phyloP scores from a whole-genome alignment of 73 alveolate species.

The Tetrahymena thermophila region DNA sequence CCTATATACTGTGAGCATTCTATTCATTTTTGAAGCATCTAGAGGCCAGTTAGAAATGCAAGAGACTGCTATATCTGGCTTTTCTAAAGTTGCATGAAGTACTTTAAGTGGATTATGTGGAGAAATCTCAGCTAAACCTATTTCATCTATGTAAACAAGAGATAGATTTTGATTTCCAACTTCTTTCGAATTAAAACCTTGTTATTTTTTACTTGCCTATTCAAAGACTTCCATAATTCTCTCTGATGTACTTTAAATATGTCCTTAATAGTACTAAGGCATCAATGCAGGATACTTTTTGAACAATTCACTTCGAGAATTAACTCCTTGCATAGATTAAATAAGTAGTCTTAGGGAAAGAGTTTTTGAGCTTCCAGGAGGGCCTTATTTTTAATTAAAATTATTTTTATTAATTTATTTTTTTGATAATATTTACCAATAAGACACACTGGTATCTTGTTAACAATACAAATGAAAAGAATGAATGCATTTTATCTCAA shows the following conservation, averaged over 20 bases:
- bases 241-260: constrained; percentile 58
- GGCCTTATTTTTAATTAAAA: background rate
- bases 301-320: constrained; percentile 36
- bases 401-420: background rate
- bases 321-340: constrained; percentile 57
- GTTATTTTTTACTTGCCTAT: constrained; percentile 37
- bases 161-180: constrained; percentile 22
- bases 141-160: constrained; percentile 52
- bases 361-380: constrained; percentile 77
- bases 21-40: constrained; percentile 62
- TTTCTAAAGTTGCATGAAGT: constrained; percentile 47
- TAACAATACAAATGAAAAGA: constrained; percentile 50
- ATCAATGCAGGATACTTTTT: constrained; percentile 49
- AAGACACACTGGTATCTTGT: constrained; percentile 63
- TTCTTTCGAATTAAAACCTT: constrained; percentile 7
- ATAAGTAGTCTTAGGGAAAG: constrained; percentile 53
- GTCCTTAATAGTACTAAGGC: constrained; percentile 58
- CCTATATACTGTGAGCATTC: constrained; percentile 2
- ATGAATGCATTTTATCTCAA: constrained; percentile 50
- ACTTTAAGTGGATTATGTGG: constrained; percentile 59
- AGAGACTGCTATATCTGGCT: constrained; percentile 43
- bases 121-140: constrained; percentile 57
- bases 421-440: constrained; percentile 9
- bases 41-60: constrained; percentile 59
- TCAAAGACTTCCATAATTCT: constrained; percentile 56